Evolutionary conservation across 1,284 basidiomycete species (phyloP).

Genomic region (Trichosporon sp.): DNA sequence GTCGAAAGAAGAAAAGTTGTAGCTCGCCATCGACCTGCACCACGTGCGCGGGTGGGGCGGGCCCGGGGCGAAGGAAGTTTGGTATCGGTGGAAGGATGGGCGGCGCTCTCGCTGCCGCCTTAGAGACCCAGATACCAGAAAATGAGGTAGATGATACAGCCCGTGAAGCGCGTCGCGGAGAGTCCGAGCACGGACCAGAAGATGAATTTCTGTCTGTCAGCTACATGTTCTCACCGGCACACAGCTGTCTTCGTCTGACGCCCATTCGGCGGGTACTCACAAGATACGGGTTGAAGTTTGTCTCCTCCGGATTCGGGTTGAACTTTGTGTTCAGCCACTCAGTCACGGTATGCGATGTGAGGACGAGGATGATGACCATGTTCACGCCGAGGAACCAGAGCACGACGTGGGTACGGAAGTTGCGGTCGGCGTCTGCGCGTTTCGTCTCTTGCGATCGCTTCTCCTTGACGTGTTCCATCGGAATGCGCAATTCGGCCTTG

Average conservation of each 20-base stretch:
- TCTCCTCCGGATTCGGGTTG: constrained; percentile 59
- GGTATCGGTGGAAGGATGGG: too few relatives aligned
- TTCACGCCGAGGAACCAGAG: constrained; percentile 82
- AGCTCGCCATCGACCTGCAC: too few relatives aligned
- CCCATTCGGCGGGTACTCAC: constrained; percentile 32
- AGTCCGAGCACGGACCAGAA: constrained; percentile 80
- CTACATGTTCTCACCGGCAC: neutral
- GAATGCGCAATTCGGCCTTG: constrained; percentile 65
- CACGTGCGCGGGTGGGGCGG: too few relatives aligned
- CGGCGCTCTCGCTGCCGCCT: too few relatives aligned
- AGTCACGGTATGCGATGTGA: constrained; percentile 76
- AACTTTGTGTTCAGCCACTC: constrained; percentile 51
- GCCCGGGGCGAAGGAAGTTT: too few relatives aligned
- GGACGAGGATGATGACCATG: constrained; percentile 78
- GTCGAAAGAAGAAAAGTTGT: neutral
- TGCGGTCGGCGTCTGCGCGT: constrained; percentile 67
- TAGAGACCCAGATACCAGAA: constrained; percentile 59
- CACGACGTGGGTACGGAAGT: constrained; percentile 70
- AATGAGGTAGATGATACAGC: constrained; percentile 74
- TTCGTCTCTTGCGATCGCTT: constrained; percentile 85
- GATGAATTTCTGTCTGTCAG: constrained; percentile 62
- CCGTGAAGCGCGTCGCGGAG: constrained; percentile 74
- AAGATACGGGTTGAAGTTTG: constrained; percentile 78
- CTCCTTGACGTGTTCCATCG: constrained; percentile 65
- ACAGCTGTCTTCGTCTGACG: too few relatives aligned